Evolutionary conservation across 805 yeast species (phyloP).

Genomic region (Saccharomyces kudriavzevii): DNA sequence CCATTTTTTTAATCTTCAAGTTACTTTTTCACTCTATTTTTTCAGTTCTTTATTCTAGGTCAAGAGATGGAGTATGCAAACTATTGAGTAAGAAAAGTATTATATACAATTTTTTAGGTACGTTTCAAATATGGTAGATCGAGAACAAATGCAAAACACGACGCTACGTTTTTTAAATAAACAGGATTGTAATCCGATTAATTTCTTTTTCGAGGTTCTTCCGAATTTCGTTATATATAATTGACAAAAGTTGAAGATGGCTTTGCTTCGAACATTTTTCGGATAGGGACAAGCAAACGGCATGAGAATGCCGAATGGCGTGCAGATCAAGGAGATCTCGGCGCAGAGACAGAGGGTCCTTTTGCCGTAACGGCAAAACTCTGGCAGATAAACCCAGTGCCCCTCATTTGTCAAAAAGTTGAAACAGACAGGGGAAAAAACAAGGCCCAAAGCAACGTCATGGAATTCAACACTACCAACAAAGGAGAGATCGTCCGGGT

Average conservation of each 20-base stretch:
- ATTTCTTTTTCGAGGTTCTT: not conserved
- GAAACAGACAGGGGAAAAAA: not conserved
- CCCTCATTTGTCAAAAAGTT: not conserved
- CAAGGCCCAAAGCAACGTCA: not conserved
- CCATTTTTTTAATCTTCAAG: not conserved
- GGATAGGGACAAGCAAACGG: not conserved
- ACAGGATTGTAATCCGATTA: not conserved
- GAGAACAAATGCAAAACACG: not conserved
- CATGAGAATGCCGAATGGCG: not conserved
- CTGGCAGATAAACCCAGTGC: not conserved
- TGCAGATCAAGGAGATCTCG: not conserved
- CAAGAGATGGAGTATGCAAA: not conserved
- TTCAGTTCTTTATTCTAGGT: not conserved
- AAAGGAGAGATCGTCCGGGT: not conserved
- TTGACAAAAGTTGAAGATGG: not conserved
- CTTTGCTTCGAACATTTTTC: not conserved
- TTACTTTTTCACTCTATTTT: not conserved
- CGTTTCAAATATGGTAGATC: not conserved
- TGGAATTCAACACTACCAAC: not conserved
- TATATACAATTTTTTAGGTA: not conserved
- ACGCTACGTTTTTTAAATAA: not conserved
- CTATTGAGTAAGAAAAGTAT: not conserved
- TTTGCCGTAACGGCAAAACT: not conserved
- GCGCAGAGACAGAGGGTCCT: not conserved
- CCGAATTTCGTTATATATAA: not conserved